Conservation (phyloP, 2,329 filamentous ascomycete species). For the Cordyceps tenuipes region DNA sequence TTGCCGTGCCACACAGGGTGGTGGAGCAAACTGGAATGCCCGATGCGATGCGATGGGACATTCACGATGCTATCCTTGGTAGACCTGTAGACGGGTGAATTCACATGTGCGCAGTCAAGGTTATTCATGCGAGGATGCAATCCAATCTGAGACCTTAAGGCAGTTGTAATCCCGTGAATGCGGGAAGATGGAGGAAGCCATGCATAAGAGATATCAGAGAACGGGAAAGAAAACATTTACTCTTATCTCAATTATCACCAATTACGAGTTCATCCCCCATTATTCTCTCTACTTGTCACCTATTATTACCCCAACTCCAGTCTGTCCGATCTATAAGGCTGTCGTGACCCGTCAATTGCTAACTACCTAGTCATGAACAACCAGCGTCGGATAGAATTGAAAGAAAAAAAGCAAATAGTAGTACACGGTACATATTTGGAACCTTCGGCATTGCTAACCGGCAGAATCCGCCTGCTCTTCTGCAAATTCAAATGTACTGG, state of each 20-base stretch:
- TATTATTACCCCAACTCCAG: neutral
- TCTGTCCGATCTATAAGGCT: neutral
- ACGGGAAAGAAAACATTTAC: neutral
- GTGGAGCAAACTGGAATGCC: neutral
- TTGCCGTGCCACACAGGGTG: constrained; percentile 3
- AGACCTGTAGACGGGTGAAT: neutral
- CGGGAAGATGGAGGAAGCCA: neutral
- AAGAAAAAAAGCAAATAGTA: too few relatives aligned
- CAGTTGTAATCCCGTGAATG: neutral
- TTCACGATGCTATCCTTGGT: neutral
- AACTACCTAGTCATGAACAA: too few relatives aligned
- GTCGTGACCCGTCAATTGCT: too few relatives aligned
- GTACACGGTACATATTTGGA: too few relatives aligned
- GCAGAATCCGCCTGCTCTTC: neutral
- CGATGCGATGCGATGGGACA: neutral
- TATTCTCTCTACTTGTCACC: neutral
- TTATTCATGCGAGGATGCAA: neutral
- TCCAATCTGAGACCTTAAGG: neutral
- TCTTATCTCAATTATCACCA: neutral
- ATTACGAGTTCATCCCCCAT: neutral
- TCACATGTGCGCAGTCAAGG: neutral
- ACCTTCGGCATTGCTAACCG: too few relatives aligned
- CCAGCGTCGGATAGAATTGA: too few relatives aligned
- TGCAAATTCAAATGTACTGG: too few relatives aligned
- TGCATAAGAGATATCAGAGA: neutral